phyloP scores from a whole-genome alignment of 495 filamentous ascomycete genomes.

The Aspergillus nidulans region DNA sequence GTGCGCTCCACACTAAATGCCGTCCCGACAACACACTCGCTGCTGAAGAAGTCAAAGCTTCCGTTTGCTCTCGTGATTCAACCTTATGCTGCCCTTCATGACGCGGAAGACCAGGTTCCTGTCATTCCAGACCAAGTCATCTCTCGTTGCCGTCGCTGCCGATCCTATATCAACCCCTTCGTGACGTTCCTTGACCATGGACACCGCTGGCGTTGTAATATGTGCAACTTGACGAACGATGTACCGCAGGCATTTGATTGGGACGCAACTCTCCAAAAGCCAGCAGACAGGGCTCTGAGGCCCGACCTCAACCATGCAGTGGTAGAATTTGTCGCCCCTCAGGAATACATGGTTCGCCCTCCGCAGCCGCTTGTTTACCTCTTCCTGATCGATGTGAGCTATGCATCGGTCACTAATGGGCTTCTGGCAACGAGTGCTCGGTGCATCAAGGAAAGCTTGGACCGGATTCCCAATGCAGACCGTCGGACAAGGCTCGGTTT shows the following conservation, averaged over 20 bases:
- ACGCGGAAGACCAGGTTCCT: conserved; percentile 84
- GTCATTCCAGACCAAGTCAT: conserved; percentile 96
- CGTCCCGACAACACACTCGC: conserved; percentile 81
- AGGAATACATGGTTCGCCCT: conserved; percentile 98
- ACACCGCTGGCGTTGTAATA: conserved; percentile 97
- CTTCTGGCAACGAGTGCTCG: conserved; percentile 92
- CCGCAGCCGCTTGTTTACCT: conserved; percentile 97
- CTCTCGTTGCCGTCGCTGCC: conserved; percentile 87
- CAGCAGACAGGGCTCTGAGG: conserved; percentile 81
- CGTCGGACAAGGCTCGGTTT: conserved; percentile 88
- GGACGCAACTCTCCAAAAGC: conserved; percentile 87
- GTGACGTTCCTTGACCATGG: conserved; percentile 95
- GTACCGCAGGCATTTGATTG: conserved; percentile 98
- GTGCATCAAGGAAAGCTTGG: conserved; percentile 91
- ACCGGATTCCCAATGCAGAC: conserved; percentile 96
- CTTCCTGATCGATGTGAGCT: conserved; percentile 96
- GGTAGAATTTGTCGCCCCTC: conserved; percentile 94
- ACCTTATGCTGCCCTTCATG: conserved; percentile 88
- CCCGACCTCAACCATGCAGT: conserved; percentile 90
- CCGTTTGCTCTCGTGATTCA: conserved; percentile 96
- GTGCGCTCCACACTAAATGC: conserved; percentile 93
- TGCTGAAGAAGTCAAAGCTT: conserved; percentile 93
- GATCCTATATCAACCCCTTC: conserved; percentile 97
- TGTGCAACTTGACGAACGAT: conserved; percentile 98
- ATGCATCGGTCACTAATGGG: conserved; percentile 82